phyloP scores from a whole-genome alignment of 495 filamentous ascomycete genomes.

The Patellaria atrata region DNA sequence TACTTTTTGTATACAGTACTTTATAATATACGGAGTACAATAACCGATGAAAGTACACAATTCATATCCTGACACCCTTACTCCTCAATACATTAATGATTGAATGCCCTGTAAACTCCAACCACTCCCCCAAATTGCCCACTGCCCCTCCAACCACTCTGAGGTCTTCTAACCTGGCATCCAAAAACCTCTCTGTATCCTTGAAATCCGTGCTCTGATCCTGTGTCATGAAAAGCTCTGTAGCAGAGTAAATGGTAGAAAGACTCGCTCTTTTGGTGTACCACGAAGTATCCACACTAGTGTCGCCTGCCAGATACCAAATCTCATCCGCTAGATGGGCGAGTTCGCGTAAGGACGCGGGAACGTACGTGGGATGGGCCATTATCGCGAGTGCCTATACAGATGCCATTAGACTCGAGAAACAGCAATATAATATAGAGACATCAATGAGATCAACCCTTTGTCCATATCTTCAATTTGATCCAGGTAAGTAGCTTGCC shows the following conservation, averaged over 20 bases:
- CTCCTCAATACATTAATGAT: slow-evolving; percentile 29
- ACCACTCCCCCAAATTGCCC: slow-evolving; percentile 52
- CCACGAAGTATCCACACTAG: slow-evolving; percentile 69
- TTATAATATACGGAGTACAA: too few relatives aligned
- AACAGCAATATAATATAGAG: slow-evolving; percentile 3
- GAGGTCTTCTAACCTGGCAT: slow-evolving; percentile 58
- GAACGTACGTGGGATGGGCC: slow-evolving; percentile 62
- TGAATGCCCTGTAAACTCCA: slow-evolving; percentile 59
- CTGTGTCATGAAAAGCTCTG: slow-evolving; percentile 84
- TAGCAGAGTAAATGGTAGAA: slow-evolving; percentile 60
- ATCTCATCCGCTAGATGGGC: slow-evolving; percentile 77
- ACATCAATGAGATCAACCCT: too few relatives aligned
- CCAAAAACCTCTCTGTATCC: slow-evolving; percentile 68
- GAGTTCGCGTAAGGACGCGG: slow-evolving; percentile 64
- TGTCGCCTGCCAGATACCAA: slow-evolving; percentile 67
- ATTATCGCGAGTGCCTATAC: slow-evolving; percentile 72
- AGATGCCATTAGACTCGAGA: slow-evolving; percentile 3
- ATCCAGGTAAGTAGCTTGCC: neutral
- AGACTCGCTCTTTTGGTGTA: slow-evolving; percentile 77
- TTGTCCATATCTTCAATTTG: slow-evolving; percentile 1
- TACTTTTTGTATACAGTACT: too few relatives aligned
- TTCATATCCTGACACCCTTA: slow-evolving; percentile 28
- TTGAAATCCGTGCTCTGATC: slow-evolving; percentile 50
- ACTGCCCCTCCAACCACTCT: slow-evolving; percentile 41
- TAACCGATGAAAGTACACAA: too few relatives aligned